Evolutionary conservation across 2,329 filamentous ascomycete genomes (phyloP).

Genomic region (Penicillium concentricum): DNA sequence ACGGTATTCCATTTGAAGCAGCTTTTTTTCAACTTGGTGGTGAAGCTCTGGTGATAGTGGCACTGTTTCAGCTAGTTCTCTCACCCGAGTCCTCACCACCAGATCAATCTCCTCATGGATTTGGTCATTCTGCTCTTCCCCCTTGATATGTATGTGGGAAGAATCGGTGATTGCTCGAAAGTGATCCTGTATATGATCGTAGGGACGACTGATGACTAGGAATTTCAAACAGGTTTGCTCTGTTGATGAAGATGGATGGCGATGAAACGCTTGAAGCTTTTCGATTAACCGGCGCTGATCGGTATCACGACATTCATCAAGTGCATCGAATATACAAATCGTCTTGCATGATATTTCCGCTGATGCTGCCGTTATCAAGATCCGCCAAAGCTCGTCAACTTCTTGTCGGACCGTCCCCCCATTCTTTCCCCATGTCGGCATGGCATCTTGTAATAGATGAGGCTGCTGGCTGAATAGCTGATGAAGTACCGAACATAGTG

Average conservation of each 20-base stretch:
- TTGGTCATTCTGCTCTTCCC: conserved; percentile 14
- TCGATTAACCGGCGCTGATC: conserved; percentile 10
- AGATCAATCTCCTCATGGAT: conserved; percentile 15
- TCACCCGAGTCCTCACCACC: conserved; percentile 11
- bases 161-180: conserved; percentile 4
- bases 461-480: conserved; percentile 34
- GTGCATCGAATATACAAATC: conserved; percentile 10
- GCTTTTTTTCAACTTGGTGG: conserved; percentile 10
- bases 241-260: neutral
- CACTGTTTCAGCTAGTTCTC: conserved; percentile 8
- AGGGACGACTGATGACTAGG: conserved; percentile 21
- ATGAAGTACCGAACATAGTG: conserved; percentile 39
- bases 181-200: conserved; percentile 8
- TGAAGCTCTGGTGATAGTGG: neutral
- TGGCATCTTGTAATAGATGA: conserved; percentile 24
- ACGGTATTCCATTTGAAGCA: conserved; percentile 19
- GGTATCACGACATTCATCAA: conserved; percentile 7
- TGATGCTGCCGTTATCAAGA: conserved; percentile 9
- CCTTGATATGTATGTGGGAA: conserved; percentile 12
- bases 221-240: conserved; percentile 14
- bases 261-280: conserved; percentile 5
- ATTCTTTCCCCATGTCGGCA: conserved; percentile 19
- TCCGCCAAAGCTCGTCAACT: conserved; percentile 13
- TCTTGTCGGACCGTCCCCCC: conserved; percentile 17
- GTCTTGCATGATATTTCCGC: conserved; percentile 2